Base-by-base conservation (phyloP, 345 rosid genomes). In the Passiflora organensis region DNA sequence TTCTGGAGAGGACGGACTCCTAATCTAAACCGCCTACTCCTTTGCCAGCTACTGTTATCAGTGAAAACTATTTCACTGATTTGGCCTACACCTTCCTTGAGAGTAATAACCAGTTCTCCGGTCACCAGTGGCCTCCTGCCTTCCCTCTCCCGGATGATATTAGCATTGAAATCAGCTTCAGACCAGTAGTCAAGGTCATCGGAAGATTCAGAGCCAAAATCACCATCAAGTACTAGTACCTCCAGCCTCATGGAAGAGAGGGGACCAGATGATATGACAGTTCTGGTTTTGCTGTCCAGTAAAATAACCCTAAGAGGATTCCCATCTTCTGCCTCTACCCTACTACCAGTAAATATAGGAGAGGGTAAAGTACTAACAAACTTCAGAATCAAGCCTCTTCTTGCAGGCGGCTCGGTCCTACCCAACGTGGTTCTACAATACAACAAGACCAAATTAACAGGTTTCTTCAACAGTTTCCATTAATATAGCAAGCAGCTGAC, bases 1-100 rank as follows among this genome's bases (percentile, higher is more conserved):
- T 46, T 82, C 39, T 65, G 77, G 43, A 66, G 24, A 13, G 70
- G 43, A 39, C 59, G 76, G 53, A 82, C 99, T 32, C 94, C 99
- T 54, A 93, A 43, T 65, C 89, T 72, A 72, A 93, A 93, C 59
- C 60, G 78, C 23, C 95, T 13, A 47, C 95, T 77, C 16, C 79
- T 71, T 5, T 76, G 77, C 99, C 99, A 93, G 23, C 94, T 82
- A 2, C 91, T 81, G 14, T 89, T 93, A 56, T 93, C 99, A 0
- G 99, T 76, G 66, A 89, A 86, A 1, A 44, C 41, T 1, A 93
- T 34, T 1, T 82, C 76, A 28, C 66, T 63, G 2, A 89, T 25
- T 10, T 34, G 19, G 24, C 76, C 94, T 2, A 70, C 73, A 21
- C 99, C 96, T 39, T 61, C 54, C 50, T 47, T 59, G 37, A 93